phyloP scores from a whole-genome alignment of 164 flowering plant species.

The Vitis amurensis region DNA sequence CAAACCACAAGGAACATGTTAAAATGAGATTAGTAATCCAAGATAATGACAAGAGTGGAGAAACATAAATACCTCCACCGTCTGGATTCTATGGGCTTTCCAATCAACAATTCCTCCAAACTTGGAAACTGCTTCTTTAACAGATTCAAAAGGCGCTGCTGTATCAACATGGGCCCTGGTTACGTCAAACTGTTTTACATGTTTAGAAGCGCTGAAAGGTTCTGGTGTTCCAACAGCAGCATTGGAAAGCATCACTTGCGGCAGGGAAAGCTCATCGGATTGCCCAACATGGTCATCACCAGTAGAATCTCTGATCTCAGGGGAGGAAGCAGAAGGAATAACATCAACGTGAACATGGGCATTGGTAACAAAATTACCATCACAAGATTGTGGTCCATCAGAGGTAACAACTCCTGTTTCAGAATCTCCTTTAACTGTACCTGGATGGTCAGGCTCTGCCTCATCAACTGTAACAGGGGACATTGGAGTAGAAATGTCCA shows the following conservation, averaged over 20 bases:
- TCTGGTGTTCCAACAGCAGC: slow-evolving; percentile 16
- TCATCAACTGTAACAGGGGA: neutral
- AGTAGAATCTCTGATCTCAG: slow-evolving; percentile 10
- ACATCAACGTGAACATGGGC: slow-evolving; percentile 12
- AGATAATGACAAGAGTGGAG: neutral
- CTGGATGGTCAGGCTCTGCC: slow-evolving; percentile 4
- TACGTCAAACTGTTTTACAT: slow-evolving; percentile 18
- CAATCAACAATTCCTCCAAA: slow-evolving; percentile 94
- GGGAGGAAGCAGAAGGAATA: slow-evolving; percentile 9
- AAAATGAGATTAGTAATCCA: neutral
- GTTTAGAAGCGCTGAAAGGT: slow-evolving; percentile 14
- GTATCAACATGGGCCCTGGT: slow-evolving; percentile 68
- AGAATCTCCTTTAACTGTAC: slow-evolving; percentile 3
- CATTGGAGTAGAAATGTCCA: slow-evolving; percentile 4
- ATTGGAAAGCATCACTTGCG: slow-evolving; percentile 17
- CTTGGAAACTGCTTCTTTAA: slow-evolving; percentile 85
- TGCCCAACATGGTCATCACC: slow-evolving; percentile 7
- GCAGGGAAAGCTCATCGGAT: slow-evolving; percentile 21
- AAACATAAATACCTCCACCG: slow-evolving; percentile 58
- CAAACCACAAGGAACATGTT: neutral
- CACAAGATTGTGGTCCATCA: slow-evolving; percentile 12
- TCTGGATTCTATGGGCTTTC: slow-evolving; percentile 85
- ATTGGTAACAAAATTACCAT: slow-evolving; percentile 10
- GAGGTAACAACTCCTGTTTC: slow-evolving; percentile 5
- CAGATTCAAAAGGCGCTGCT: slow-evolving; percentile 90